Evolutionary conservation across 2,329 filamentous ascomycete genomes (phyloP).

Genomic region (Aspergillus neotritici): DNA sequence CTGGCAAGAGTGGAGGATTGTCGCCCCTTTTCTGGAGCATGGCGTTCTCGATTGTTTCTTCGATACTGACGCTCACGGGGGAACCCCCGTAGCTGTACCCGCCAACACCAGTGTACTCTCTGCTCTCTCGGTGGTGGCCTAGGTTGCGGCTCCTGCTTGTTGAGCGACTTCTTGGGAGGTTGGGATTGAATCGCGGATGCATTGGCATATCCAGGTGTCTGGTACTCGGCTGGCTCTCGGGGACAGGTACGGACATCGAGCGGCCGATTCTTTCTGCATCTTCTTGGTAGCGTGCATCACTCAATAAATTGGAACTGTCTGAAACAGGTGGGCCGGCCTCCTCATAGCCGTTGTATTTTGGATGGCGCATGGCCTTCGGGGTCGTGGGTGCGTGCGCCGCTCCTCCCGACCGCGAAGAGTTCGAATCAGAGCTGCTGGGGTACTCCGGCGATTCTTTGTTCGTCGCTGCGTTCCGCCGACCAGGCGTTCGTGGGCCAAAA

Average conservation of each 20-base stretch:
- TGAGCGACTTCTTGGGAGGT: constrained; percentile 37
- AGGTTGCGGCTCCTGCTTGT: constrained; percentile 33
- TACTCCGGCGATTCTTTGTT: constrained; percentile 36
- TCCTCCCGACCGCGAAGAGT: constrained; percentile 40
- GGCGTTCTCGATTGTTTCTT: constrained; percentile 46
- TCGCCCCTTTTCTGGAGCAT: constrained; percentile 17
- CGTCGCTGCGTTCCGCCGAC: constrained; percentile 28
- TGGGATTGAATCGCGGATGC: constrained; percentile 38
- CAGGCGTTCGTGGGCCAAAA: constrained; percentile 30
- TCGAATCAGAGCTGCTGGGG: constrained; percentile 36
- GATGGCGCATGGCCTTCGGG: constrained; percentile 81
- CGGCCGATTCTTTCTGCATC: constrained; percentile 33
- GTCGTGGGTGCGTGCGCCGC: constrained; percentile 81
- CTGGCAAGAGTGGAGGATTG: constrained; percentile 50
- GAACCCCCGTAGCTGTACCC: constrained; percentile 26
- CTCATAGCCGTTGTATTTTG: constrained; percentile 52
- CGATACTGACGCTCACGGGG: constrained; percentile 48
- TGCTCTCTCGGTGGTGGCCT: constrained; percentile 28
- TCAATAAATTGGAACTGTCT: constrained; percentile 38
- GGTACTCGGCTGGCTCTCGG: constrained; percentile 19
- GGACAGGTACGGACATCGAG: constrained; percentile 37
- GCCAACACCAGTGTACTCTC: constrained; percentile 18
- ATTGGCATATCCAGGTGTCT: constrained; percentile 32
- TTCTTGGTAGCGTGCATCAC: constrained; percentile 34
- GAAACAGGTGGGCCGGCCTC: constrained; percentile 50